phyloP scores from a whole-genome alignment of 2,329 filamentous ascomycete genomes.

The Beauveria sp. region DNA sequence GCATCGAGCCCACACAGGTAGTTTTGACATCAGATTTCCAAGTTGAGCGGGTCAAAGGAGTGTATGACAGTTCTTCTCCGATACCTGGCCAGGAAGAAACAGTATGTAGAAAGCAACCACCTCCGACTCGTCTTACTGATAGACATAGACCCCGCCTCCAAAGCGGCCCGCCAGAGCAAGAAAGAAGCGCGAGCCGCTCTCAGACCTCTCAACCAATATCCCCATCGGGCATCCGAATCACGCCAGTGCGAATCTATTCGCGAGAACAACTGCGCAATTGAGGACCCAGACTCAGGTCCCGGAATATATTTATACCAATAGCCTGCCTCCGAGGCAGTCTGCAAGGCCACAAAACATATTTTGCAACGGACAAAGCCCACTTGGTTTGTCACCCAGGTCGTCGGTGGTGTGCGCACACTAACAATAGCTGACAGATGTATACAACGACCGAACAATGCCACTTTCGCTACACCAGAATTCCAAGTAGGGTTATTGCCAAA shows the following conservation, averaged over 20 bases:
- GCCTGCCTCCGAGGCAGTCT: background rate
- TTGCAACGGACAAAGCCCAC: background rate
- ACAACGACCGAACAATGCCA: background rate
- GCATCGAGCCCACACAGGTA: constrained; percentile 56
- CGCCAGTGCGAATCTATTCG: background rate
- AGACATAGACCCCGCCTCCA: constrained; percentile 18
- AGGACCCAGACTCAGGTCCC: background rate
- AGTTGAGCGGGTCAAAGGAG: constrained; percentile 44
- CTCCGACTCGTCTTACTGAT: background rate
- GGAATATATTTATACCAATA: background rate
- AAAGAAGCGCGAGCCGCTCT: constrained; percentile 25
- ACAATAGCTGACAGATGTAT: background rate
- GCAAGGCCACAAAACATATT: background rate
- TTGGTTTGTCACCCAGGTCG: background rate
- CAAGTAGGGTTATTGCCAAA: background rate
- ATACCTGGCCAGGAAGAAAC: constrained; percentile 30
- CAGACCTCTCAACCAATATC: constrained; percentile 28
- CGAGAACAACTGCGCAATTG: background rate
- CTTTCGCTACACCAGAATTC: background rate
- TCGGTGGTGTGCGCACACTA: background rate
- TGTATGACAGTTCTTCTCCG: constrained; percentile 52
- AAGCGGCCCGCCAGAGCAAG: constrained; percentile 22
- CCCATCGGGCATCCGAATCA: constrained; percentile 17
- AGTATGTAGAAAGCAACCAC: constrained; percentile 28
- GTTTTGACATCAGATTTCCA: constrained; percentile 51